Conservation (phyloP, 345 rosid species). For the Lepidium aucheri region DNA sequence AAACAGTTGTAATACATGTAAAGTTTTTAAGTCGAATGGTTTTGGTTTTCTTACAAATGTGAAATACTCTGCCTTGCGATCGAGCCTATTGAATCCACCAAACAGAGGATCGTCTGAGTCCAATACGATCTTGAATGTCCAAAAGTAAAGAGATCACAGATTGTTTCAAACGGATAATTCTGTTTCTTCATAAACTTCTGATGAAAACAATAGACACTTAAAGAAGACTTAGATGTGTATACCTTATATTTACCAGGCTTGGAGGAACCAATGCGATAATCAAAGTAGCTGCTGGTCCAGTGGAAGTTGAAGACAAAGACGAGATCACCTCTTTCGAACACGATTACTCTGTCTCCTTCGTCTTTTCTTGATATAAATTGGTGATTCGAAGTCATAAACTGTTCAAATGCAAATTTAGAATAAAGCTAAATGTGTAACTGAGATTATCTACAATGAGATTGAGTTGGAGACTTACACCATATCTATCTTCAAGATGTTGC, state of each 20-base stretch:
- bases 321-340: constrained; percentile 83
- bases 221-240: background rate
- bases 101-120: constrained; percentile 79
- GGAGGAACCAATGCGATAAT: constrained; percentile 75
- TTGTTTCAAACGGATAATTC: too few relatives aligned
- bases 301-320: constrained; percentile 93
- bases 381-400: constrained; percentile 95
- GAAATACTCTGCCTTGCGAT: constrained; percentile 59
- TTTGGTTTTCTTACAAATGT: constrained; percentile 46
- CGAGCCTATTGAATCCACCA: constrained; percentile 67
- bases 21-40: background rate
- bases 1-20: background rate
- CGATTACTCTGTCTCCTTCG: constrained; percentile 67
- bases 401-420: background rate
- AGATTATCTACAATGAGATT: background rate
- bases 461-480: constrained; percentile 46
- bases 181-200: too few relatives aligned
- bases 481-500: constrained; percentile 79
- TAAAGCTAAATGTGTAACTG: background rate
- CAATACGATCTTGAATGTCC: constrained; percentile 49
- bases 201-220: too few relatives aligned
- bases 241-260: constrained; percentile 96
- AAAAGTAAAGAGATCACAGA: background rate
- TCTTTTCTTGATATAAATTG: constrained; percentile 76
- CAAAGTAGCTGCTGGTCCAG: constrained; percentile 77